phyloP scores from a whole-genome alignment of 2,329 filamentous ascomycete species.

The Cadophora luteo-olivacea region DNA sequence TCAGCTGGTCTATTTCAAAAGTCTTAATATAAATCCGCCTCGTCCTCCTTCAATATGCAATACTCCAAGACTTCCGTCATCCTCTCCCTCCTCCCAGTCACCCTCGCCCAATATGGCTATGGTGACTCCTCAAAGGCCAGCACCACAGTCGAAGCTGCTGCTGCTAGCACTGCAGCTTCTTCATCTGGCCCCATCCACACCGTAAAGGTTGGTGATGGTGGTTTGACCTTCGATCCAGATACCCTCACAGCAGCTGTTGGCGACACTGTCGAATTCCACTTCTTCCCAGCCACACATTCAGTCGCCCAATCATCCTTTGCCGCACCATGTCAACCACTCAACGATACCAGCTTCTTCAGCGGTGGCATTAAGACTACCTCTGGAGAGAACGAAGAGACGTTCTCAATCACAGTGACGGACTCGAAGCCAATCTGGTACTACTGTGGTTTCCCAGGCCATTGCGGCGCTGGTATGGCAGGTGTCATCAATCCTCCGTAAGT shows the following conservation, averaged over 20 bases:
- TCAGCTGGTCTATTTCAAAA: slow-evolving; percentile 17
- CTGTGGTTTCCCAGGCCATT: slow-evolving; percentile 49
- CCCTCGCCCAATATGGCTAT: slow-evolving; percentile 33
- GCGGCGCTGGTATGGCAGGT: slow-evolving; percentile 51
- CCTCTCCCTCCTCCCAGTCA: slow-evolving; percentile 34
- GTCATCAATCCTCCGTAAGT: slow-evolving; percentile 51
- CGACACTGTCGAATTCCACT: slow-evolving; percentile 61
- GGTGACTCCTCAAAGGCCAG: slow-evolving; percentile 27
- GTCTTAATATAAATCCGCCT: slow-evolving; percentile 30
- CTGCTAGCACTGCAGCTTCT: slow-evolving; percentile 28
- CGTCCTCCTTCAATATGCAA: slow-evolving; percentile 33
- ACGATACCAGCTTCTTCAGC: slow-evolving; percentile 39
- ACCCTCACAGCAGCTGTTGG: slow-evolving; percentile 56
- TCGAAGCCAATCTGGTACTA: slow-evolving; percentile 53
- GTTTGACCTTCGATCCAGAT: slow-evolving; percentile 57
- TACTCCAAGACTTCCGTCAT: slow-evolving; percentile 37
- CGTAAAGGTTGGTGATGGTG: slow-evolving; percentile 43
- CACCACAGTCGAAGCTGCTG: slow-evolving; percentile 19
- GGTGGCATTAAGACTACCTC: slow-evolving; percentile 32
- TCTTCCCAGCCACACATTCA: slow-evolving; percentile 58
- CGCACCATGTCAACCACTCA: slow-evolving; percentile 44
- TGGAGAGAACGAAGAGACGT: slow-evolving; percentile 45
- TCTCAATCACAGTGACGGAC: slow-evolving; percentile 49
- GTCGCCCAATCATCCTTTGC: slow-evolving; percentile 49
- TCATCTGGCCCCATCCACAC: slow-evolving; percentile 40